Evolutionary conservation across 2,329 filamentous ascomycete genomes (phyloP), one percentile per base, ranked within the genome.

Genomic region (Uncinocarpus reesii): DNA sequence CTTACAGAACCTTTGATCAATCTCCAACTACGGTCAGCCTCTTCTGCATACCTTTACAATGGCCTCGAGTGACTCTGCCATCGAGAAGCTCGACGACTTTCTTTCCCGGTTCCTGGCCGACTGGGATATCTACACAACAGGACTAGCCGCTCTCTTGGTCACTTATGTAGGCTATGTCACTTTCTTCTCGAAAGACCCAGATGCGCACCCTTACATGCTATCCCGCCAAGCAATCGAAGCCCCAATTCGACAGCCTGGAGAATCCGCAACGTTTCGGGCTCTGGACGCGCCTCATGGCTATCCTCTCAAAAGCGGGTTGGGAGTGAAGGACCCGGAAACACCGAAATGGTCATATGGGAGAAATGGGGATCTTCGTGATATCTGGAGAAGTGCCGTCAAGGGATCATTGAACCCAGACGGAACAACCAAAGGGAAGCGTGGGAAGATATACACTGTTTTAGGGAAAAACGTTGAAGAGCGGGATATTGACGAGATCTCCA

Each of bases 191-290:
- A 77, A 79, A 52, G 90, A 95, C 46, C 85, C 92, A 4, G 92
- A 98, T 70, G 84, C 84, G 4, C 92, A 96, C 66, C 90, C 92
- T 28, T 81, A 95, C 66, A 77, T 96, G 41, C 81, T 98, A 23
- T 85, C 86, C 48, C 80, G 90, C 47, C 92, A 96, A 72, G 79
- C 87, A 2, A 75, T 81, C 54, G 76, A 84, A 43, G 84, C 86
- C 7, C 79, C 82, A 10, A 84, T 96, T 46, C 79, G 92, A 57
- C 81, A 90, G 57, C 79, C 84, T 50, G 84, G 86, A 56, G 85
- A 96, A 67, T 94, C 87, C 34, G 82, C 92, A 40, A 71, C 87
- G 52, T 94, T 90, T 67, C 78, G 92, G 51, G 86, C 84, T n/a
- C 79, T 86, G 50, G 83, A 87, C 52, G 81, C 83, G 5, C 89